These are phyloP conservation scores for Mycena kentingensis DNA, from an alignment of 768 basidiomycete species.

Conservation along the genomic window DNA sequence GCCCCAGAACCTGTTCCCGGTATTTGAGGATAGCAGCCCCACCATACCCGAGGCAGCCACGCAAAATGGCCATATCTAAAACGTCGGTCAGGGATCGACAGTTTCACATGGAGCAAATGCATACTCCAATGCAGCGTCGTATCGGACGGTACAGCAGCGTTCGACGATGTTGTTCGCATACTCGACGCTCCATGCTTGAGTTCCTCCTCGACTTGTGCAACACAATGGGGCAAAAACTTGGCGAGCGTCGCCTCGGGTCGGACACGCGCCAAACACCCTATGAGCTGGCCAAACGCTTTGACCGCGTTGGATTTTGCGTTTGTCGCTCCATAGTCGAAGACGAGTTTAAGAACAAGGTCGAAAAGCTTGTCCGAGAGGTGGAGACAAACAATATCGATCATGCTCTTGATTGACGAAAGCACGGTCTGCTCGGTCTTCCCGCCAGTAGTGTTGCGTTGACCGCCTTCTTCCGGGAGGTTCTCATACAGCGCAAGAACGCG, in stretches of 20 bases:
- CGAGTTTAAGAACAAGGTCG: slow-evolving; percentile 80
- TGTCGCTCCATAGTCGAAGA: slow-evolving; percentile 85
- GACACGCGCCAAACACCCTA: slow-evolving; percentile 80
- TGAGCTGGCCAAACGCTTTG: slow-evolving; percentile 83
- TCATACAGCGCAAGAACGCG: slow-evolving; percentile 83
- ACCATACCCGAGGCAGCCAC: slow-evolving; percentile 79
- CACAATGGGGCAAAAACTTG: slow-evolving; percentile 80
- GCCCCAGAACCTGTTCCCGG: slow-evolving; percentile 60
- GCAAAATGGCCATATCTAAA: slow-evolving; percentile 76
- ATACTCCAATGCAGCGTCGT: slow-evolving; percentile 93
- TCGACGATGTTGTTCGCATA: slow-evolving; percentile 74
- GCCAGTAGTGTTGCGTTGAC: slow-evolving; percentile 80
- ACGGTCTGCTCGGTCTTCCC: slow-evolving; percentile 82
- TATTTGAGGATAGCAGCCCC: slow-evolving; percentile 68
- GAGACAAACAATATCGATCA: slow-evolving; percentile 78
- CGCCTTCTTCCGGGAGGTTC: slow-evolving; percentile 94
- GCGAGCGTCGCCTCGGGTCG: slow-evolving; percentile 74
- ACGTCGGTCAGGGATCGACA: background rate
- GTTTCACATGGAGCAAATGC: slow-evolving; percentile 24
- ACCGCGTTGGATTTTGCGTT: slow-evolving; percentile 92
- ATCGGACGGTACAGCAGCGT: slow-evolving; percentile 75
- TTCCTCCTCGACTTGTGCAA: slow-evolving; percentile 78
- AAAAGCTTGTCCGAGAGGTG: slow-evolving; percentile 81
- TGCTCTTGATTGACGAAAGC: slow-evolving; percentile 76
- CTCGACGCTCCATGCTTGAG: slow-evolving; percentile 89